Evolutionary conservation across 805 yeast genomes (phyloP).

Genomic region (Isabelozyma heimii): DNA sequence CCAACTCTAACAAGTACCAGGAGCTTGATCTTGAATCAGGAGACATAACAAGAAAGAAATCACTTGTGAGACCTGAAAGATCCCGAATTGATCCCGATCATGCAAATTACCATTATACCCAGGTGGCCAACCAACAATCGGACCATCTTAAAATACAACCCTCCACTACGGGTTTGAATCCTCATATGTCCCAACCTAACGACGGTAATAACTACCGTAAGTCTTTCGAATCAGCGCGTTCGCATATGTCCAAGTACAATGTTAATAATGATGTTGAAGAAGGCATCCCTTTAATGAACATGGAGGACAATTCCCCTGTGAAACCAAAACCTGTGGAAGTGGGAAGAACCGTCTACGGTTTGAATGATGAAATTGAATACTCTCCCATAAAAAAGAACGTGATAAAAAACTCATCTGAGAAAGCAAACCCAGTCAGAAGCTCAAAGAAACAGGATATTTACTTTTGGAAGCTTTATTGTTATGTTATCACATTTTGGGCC

Average conservation of each 20-base stretch:
- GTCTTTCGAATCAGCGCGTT: not conserved
- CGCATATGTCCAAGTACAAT: not conserved
- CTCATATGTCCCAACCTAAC: conserved; percentile 14
- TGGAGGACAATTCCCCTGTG: conserved; percentile 12
- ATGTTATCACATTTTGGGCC: conserved; percentile 85
- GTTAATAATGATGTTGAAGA: conserved; percentile 22
- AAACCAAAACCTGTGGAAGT: conserved; percentile 10
- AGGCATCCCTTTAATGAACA: conserved; percentile 44
- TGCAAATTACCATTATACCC: conserved; percentile 76
- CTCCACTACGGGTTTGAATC: conserved; percentile 71
- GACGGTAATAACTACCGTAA: not conserved
- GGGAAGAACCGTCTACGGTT: conserved; percentile 55
- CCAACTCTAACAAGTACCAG: conserved; percentile 18
- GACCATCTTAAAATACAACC: conserved; percentile 64
- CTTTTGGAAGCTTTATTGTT: conserved; percentile 83
- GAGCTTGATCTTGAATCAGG: conserved; percentile 44
- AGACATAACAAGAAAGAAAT: conserved; percentile 50
- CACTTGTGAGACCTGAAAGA: conserved; percentile 85
- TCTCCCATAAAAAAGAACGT: conserved; percentile 25
- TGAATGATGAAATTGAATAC: conserved; percentile 54
- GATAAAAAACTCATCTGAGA: conserved; percentile 14
- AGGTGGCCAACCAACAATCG: conserved; percentile 64
- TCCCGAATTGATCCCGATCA: conserved; percentile 61
- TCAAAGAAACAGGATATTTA: conserved; percentile 24
- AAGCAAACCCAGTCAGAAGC: conserved; percentile 5